These are phyloP conservation scores for Fusarium virguliforme DNA, from an alignment of 2,329 filamentous ascomycete species.

Conservation along the genomic window DNA sequence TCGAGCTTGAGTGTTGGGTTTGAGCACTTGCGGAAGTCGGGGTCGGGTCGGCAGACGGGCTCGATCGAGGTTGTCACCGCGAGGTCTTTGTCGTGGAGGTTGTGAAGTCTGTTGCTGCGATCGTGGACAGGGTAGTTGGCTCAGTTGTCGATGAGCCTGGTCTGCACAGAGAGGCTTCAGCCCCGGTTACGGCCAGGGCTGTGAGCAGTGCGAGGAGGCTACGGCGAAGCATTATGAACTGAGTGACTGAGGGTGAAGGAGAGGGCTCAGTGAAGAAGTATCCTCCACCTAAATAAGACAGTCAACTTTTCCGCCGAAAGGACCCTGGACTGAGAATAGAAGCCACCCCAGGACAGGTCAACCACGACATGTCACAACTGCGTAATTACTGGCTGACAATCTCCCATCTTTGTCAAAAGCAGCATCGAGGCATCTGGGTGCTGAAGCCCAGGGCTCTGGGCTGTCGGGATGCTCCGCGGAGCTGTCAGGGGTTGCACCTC, in stretches of 20 bases:
- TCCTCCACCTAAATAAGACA: not conserved
- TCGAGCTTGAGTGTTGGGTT: not conserved
- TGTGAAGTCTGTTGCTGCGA: not conserved
- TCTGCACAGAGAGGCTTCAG: not conserved
- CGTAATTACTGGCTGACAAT: not conserved
- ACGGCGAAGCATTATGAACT: not conserved
- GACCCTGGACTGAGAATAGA: not conserved
- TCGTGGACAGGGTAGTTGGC: not conserved
- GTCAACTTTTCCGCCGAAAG: not conserved
- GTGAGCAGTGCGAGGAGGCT: not conserved
- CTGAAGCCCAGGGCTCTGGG: not conserved
- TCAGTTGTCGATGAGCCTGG: not conserved
- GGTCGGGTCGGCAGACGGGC: not conserved
- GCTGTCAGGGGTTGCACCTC: not conserved
- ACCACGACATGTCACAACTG: not conserved
- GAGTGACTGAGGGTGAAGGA: not conserved
- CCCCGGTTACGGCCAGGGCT: not conserved
- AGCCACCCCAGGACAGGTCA: not conserved
- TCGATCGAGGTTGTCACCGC: not conserved
- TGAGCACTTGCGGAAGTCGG: not conserved
- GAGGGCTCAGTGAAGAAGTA: not conserved
- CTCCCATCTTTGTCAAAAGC: not conserved
- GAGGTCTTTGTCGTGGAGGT: not conserved
- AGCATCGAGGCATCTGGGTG: not conserved
- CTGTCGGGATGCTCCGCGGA: not conserved